phyloP scores from a whole-genome alignment of 139 green algal species.

The Zygnema cylindricum region DNA sequence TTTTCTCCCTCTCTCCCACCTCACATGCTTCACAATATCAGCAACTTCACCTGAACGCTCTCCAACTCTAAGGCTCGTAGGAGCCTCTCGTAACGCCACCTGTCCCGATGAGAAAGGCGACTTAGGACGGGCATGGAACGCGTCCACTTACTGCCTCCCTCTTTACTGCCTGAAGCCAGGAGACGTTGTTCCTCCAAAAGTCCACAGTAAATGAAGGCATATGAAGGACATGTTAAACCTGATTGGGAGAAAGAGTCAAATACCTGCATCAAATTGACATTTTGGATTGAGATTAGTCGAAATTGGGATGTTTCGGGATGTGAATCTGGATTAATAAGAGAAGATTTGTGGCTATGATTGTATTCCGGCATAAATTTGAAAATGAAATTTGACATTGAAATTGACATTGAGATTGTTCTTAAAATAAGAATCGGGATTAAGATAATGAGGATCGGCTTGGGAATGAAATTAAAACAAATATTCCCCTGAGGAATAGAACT shows the following conservation, averaged over 20 bases:
- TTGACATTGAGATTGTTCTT: no score
- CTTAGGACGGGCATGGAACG: background rate
- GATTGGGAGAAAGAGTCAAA: background rate
- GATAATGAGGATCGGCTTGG: no score
- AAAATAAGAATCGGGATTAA: conserved; percentile 16
- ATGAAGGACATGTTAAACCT: background rate
- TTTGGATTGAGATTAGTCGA: no score
- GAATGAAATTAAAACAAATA: no score
- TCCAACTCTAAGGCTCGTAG: background rate
- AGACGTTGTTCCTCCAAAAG: conserved; percentile 12
- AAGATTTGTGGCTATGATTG: no score
- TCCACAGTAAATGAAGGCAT: conserved; percentile 32
- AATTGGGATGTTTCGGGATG: no score
- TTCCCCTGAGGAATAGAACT: no score
- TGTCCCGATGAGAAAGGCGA: background rate
- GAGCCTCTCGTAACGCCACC: background rate
- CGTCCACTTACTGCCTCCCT: no score
- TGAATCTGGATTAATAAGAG: no score
- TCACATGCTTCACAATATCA: conserved; percentile 12
- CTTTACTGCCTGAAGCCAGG: background rate
- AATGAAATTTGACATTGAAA: no score
- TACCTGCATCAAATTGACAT: background rate
- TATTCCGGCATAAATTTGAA: no score
- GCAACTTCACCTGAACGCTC: conserved; percentile 13
- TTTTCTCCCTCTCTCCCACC: background rate